These are phyloP conservation scores for Pyricularia pennisetigena DNA, from an alignment of 2,329 filamentous ascomycete species.

Conservation along the genomic window DNA sequence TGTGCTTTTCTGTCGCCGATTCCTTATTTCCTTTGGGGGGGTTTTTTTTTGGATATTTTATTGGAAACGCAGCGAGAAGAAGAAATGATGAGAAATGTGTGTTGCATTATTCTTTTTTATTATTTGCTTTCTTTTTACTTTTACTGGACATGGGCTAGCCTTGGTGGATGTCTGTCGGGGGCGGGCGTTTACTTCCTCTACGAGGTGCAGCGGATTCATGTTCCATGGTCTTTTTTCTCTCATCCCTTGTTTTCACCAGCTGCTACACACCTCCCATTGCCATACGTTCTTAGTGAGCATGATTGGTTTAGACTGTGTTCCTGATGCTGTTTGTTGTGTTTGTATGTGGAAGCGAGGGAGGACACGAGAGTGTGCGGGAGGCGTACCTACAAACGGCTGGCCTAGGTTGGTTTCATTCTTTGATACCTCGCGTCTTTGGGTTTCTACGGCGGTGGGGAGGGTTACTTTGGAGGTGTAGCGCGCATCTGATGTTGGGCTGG, in stretches of 20 bases:
- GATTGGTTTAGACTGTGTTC: background rate
- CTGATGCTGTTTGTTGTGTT: background rate
- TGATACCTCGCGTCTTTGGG: background rate
- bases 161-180: background rate
- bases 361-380: background rate
- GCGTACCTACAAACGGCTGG: background rate
- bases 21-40: background rate
- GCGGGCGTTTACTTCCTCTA: slow-evolving; percentile 1
- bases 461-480: background rate
- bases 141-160: background rate
- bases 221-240: background rate
- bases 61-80: slow-evolving; percentile 1
- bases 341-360: background rate
- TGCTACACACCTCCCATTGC: background rate
- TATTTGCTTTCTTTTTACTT: background rate
- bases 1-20: background rate
- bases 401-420: background rate
- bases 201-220: background rate
- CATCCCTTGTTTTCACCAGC: background rate
- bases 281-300: background rate
- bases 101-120: slow-evolving; percentile 9
- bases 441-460: background rate
- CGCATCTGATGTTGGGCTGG: background rate
- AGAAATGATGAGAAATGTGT: slow-evolving; percentile 1
- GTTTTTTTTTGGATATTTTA: background rate